These are phyloP conservation scores for Linnemannia zychae DNA, from an alignment of 192 early-diverging fungal species.

Conservation along the genomic window DNA sequence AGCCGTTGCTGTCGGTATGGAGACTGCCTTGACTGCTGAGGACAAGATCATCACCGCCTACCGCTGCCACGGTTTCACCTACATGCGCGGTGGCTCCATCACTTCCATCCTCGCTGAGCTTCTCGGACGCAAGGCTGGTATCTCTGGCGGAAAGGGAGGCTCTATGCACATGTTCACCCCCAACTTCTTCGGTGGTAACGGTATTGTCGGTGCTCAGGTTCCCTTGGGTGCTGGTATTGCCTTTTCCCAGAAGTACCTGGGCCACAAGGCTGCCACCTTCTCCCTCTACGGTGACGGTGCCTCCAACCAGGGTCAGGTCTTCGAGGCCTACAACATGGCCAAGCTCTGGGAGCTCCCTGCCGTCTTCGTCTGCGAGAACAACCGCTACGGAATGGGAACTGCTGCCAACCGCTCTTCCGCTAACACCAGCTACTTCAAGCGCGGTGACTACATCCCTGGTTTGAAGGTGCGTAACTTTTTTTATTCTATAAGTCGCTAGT, in stretches of 20 bases:
- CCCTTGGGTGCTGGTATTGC: constrained; percentile 88
- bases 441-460: constrained; percentile 97
- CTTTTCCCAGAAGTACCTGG: constrained; percentile 93
- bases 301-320: constrained; percentile 98
- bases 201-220: constrained; percentile 98
- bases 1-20: constrained; percentile 95
- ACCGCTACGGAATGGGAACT: constrained; percentile 99
- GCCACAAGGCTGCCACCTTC: constrained; percentile 84
- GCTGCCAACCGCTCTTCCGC: constrained; percentile 91
- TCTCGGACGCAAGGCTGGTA: constrained; percentile 87
- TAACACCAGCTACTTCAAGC: constrained; percentile 93
- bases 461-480: constrained; percentile 68
- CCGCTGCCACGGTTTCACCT: constrained; percentile 98
- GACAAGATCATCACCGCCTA: constrained; percentile 98
- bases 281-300: constrained; percentile 98
- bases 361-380: constrained; percentile 99
- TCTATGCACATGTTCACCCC: constrained; percentile 99
- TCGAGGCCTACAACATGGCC: constrained; percentile 99
- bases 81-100: constrained; percentile 81
- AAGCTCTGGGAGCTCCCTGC: constrained; percentile 96
- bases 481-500: constrained; percentile 18
- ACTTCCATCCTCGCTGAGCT: constrained; percentile 81
- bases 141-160: constrained; percentile 97
- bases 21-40: constrained; percentile 87
- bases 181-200: constrained; percentile 98